Evolutionary conservation across 345 rosid genomes (phyloP).

Genomic region (Jatropha curcas): DNA sequence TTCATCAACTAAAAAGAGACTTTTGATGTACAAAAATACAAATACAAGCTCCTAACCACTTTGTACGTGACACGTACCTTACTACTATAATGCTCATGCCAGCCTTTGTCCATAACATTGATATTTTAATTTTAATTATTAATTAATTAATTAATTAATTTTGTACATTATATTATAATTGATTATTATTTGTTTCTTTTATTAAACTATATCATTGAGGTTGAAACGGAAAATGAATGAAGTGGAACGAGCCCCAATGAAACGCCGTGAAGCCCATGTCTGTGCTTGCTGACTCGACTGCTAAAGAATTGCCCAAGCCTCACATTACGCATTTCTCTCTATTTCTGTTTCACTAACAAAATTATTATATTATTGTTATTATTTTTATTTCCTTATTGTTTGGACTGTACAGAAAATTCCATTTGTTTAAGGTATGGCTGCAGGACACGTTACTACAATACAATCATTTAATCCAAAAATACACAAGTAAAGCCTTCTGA

Average conservation of each 20-base stretch:
- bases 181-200: too few species aligned
- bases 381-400: neutral
- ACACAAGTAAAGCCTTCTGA: too few species aligned
- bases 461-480: neutral
- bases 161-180: neutral
- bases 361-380: neutral
- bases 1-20: slow-evolving; percentile 7
- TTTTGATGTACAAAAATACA: neutral
- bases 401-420: neutral
- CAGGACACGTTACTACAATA: neutral
- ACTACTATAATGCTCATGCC: slow-evolving; percentile 12
- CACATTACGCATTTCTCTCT: neutral
- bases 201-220: neutral
- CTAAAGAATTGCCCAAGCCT: slow-evolving; percentile 5
- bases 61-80: slow-evolving; percentile 30
- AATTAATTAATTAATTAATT: neutral
- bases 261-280: slow-evolving; percentile 26
- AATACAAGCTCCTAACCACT: slow-evolving; percentile 29
- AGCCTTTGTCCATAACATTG: neutral
- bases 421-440: neutral
- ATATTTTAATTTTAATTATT: neutral
- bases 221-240: neutral
- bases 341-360: neutral
- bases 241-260: slow-evolving; percentile 37
- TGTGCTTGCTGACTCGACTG: slow-evolving; percentile 19